Conservation (phyloP, 768 basidiomycete species). For the Lyophyllum semitale region DNA sequence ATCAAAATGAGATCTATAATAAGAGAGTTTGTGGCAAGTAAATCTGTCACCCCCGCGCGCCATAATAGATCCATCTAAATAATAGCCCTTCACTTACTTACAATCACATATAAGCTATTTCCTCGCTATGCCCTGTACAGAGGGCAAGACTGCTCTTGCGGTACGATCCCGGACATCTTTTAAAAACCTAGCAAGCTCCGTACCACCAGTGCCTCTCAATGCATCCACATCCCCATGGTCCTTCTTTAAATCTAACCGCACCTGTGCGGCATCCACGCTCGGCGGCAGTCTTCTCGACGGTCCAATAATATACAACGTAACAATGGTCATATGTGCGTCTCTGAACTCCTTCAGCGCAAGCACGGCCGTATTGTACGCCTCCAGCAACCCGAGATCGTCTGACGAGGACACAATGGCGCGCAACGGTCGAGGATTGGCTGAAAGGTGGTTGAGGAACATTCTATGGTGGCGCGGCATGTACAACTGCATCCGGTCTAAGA, state of each 20-base stretch:
- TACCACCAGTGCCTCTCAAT: slow-evolving; percentile 80
- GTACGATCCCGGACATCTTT: slow-evolving; percentile 77
- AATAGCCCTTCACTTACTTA: not conserved
- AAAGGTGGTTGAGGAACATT: slow-evolving; percentile 70
- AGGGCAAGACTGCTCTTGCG: slow-evolving; percentile 37
- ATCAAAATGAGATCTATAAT: no score
- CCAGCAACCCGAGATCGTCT: slow-evolving; percentile 37
- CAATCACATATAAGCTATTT: not conserved
- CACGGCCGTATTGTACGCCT: slow-evolving; percentile 71
- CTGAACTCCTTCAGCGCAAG: slow-evolving; percentile 71
- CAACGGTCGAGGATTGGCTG: slow-evolving; percentile 59
- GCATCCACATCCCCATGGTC: slow-evolving; percentile 22
- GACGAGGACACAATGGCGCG: slow-evolving; percentile 52
- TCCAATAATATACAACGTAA: slow-evolving; percentile 73
- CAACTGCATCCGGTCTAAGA: slow-evolving; percentile 73
- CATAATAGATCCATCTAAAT: not conserved
- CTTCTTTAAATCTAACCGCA: slow-evolving; percentile 11
- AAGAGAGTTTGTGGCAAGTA: no score
- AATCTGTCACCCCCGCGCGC: not conserved
- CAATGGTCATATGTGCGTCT: slow-evolving; percentile 80
- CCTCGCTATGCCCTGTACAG: not conserved
- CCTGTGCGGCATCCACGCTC: slow-evolving; percentile 20
- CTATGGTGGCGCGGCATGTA: slow-evolving; percentile 90
- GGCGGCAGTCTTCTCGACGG: slow-evolving; percentile 53
- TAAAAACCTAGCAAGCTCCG: slow-evolving; percentile 74